Evolutionary conservation across 768 basidiomycete genomes (phyloP).

Genomic region (Gautieria morchelliformis): DNA sequence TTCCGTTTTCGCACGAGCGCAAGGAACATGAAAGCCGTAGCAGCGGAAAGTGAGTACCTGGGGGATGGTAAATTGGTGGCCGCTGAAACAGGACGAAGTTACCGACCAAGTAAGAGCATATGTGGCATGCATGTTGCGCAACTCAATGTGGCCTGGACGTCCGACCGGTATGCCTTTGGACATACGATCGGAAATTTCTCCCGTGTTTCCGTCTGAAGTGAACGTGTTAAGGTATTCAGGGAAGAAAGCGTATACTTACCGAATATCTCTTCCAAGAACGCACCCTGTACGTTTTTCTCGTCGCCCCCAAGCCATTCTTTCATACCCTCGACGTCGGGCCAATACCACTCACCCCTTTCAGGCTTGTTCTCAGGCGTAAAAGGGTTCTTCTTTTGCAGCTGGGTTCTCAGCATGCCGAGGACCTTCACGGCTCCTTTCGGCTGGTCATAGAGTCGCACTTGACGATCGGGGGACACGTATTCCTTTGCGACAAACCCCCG

Average conservation of each 20-base stretch:
- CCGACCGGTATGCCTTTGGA: slow-evolving; percentile 78
- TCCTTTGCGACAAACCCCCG: slow-evolving; percentile 77
- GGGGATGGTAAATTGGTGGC: not conserved
- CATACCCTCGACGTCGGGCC: slow-evolving; percentile 80
- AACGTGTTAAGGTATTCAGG: not conserved
- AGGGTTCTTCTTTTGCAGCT: slow-evolving; percentile 51
- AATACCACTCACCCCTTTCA: slow-evolving; percentile 79
- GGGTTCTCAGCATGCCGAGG: slow-evolving; percentile 79
- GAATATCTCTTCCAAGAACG: slow-evolving; percentile 86
- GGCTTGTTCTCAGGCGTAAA: slow-evolving; percentile 90
- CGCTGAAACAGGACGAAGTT: not conserved
- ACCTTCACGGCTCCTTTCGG: slow-evolving; percentile 54
- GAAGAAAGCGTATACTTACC: slow-evolving; percentile 37
- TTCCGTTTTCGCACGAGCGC: slow-evolving; percentile 35
- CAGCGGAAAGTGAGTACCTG: slow-evolving; percentile 84
- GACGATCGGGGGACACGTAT: slow-evolving; percentile 26
- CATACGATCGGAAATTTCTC: slow-evolving; percentile 51
- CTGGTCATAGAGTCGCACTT: not conserved
- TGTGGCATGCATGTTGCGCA: slow-evolving; percentile 89
- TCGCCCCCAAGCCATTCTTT: slow-evolving; percentile 68
- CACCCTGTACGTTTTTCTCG: slow-evolving; percentile 66
- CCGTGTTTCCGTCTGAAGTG: slow-evolving; percentile 70
- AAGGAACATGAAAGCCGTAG: slow-evolving; percentile 77
- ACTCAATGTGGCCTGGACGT: slow-evolving; percentile 68
- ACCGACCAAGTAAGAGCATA: slow-evolving; percentile 91